Percentiles rank a stretch among this genome's conserved stretches.
phyloP scores from a whole-genome alignment of 495 filamentous ascomycete genomes.

The Immersiella caudata region DNA sequence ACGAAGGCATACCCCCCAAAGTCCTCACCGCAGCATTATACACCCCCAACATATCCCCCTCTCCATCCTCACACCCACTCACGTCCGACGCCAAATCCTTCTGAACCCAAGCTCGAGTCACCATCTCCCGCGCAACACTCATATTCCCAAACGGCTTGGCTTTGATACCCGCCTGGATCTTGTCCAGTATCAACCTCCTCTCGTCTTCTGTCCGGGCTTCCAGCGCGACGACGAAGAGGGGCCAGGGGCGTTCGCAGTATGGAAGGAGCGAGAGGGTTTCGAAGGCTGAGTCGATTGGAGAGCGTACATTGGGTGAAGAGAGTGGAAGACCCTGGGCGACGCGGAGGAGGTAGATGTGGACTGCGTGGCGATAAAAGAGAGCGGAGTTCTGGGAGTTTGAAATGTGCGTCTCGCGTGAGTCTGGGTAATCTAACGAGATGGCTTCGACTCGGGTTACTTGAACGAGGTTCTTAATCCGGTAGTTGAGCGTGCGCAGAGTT shows the following conservation, averaged over 20 bases:
- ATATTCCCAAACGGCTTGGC: constrained; percentile 16
- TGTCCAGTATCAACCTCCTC: constrained; percentile 5
- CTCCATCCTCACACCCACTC: neutral
- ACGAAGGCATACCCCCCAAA: neutral
- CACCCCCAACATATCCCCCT: constrained; percentile 13
- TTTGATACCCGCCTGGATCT: neutral
- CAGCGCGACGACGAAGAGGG: constrained; percentile 15
- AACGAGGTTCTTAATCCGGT: constrained; percentile 5
- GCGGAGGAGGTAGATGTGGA: constrained; percentile 27
- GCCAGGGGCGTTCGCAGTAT: constrained; percentile 10
- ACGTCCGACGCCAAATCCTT: neutral
- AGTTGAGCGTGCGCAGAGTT: neutral
- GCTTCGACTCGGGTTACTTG: constrained; percentile 8
- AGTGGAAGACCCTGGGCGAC: constrained; percentile 15
- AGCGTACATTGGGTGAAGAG: neutral
- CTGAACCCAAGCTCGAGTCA: constrained; percentile 14
- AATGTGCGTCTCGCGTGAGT: neutral
- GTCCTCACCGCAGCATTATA: constrained; percentile 13
- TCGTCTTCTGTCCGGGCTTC: constrained; percentile 17
- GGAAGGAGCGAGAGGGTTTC: neutral
- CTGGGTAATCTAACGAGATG: neutral
- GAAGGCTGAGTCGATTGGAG: constrained; percentile 16
- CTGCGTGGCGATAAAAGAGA: constrained; percentile 25
- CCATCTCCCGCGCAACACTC: constrained; percentile 3
- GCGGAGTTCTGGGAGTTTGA: constrained; percentile 5